Conservation (phyloP, 306 rosid species). For the Calophaca sinica region DNA sequence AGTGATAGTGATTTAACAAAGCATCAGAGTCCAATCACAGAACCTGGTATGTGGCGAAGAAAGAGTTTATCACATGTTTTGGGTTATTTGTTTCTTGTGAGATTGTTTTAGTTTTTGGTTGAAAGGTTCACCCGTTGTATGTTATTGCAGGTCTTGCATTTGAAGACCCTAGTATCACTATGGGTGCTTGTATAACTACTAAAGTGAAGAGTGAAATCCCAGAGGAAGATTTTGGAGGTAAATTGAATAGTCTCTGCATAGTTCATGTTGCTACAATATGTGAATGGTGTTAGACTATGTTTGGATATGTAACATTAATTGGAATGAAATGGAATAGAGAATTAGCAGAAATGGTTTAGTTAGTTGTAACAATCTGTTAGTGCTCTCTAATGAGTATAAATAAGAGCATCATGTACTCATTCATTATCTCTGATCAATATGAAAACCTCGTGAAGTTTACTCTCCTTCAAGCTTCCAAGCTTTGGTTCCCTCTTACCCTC, state of each 20-base stretch:
- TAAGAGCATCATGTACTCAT: no score
- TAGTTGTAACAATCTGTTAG: no score
- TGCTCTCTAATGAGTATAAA: no score
- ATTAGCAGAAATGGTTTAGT: neutral
- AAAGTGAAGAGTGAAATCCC: constrained; percentile 45
- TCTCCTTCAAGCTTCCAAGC: no score
- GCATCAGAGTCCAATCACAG: constrained; percentile 49
- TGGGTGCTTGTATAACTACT: constrained; percentile 21
- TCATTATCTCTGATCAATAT: no score
- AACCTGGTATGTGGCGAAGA: constrained; percentile 51
- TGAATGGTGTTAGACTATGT: neutral
- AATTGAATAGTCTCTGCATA: constrained; percentile 14
- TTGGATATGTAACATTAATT: neutral
- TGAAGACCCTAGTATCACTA: constrained; percentile 29
- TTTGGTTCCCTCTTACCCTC: no score
- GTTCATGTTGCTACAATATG: neutral
- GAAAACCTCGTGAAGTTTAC: no score
- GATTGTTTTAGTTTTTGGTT: constrained; percentile 1
- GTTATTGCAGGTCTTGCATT: constrained; percentile 43
- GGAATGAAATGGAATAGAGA: neutral
- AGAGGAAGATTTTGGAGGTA: constrained; percentile 48
- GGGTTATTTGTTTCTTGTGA: neutral
- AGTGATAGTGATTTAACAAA: constrained; percentile 50
- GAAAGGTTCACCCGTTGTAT: constrained; percentile 17
- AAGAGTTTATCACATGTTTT: neutral